Conservation (phyloP, 441 rosid genomes). For the Melastoma candidum region DNA sequence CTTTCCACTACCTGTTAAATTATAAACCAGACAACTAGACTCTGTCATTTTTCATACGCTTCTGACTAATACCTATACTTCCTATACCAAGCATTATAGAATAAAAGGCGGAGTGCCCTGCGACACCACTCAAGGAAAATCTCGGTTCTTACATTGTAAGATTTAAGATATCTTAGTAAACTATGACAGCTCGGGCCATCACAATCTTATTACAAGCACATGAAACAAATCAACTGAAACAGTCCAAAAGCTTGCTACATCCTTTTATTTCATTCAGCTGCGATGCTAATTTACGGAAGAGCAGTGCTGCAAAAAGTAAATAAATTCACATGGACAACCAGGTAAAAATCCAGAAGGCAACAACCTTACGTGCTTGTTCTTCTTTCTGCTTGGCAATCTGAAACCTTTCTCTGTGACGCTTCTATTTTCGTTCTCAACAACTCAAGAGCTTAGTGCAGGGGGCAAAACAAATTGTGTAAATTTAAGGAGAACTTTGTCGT, state of each 20-base stretch:
- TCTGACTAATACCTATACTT: no score
- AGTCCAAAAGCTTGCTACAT: no score
- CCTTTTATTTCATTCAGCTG: not conserved
- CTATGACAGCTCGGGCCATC: not conserved
- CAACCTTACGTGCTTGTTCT: constrained; percentile 77
- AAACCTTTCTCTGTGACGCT: constrained; percentile 61
- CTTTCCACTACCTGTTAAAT: no score
- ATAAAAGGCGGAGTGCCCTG: no score
- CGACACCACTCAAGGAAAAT: no score
- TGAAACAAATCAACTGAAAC: not conserved
- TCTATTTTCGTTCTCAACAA: constrained; percentile 86
- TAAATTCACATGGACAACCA: constrained; percentile 1
- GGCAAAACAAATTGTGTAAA: constrained; percentile 7
- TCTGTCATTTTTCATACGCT: no score
- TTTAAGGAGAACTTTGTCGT: constrained; percentile 7
- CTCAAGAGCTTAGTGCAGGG: constrained; percentile 55
- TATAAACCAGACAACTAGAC: no score
- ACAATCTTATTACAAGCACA: not conserved
- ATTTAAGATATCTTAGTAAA: not conserved
- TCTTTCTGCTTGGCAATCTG: constrained; percentile 61
- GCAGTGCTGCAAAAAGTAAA: not conserved
- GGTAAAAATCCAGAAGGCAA: constrained; percentile 9
- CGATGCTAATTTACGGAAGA: not conserved
- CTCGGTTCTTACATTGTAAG: not conserved
- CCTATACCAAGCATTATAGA: no score